Evolutionary conservation across 352 stramenopile genomes (phyloP).

Genomic region (Globisporangium parvum): DNA sequence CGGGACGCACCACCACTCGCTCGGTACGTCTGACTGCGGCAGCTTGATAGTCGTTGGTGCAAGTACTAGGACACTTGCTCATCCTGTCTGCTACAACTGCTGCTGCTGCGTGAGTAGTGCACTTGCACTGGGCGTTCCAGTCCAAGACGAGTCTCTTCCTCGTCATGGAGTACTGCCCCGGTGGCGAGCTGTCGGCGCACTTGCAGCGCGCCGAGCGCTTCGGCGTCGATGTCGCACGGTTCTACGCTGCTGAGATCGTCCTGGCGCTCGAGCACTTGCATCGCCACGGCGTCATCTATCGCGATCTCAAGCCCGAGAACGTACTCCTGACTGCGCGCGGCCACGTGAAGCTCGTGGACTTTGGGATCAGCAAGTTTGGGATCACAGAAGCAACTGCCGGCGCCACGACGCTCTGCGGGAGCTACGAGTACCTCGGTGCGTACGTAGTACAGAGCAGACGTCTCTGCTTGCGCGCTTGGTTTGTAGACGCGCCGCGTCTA

Average conservation of each 20-base stretch:
- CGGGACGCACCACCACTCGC: conserved; percentile 52
- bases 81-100: neutral
- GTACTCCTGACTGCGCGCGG: conserved; percentile 22
- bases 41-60: neutral
- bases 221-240: conserved; percentile 50
- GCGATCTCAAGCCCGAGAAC: conserved; percentile 55
- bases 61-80: neutral
- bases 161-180: conserved; percentile 81
- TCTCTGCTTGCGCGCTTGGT: neutral
- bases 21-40: too few relatives aligned
- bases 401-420: conserved; percentile 64
- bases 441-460: too few relatives aligned
- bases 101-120: conserved; percentile 27
- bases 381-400: conserved; percentile 58
- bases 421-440: conserved; percentile 75
- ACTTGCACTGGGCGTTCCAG: conserved; percentile 79
- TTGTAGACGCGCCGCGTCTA: too few relatives aligned
- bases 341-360: conserved; percentile 68
- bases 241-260: conserved; percentile 97
- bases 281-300: conserved; percentile 29
- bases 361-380: conserved; percentile 80
- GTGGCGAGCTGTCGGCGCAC: conserved; percentile 59
- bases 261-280: conserved; percentile 83
- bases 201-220: conserved; percentile 44
- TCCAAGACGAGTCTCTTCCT: conserved; percentile 52